phyloP scores from a whole-genome alignment of 176 grass and related monocot species.

The Cymbopogon citratus region DNA sequence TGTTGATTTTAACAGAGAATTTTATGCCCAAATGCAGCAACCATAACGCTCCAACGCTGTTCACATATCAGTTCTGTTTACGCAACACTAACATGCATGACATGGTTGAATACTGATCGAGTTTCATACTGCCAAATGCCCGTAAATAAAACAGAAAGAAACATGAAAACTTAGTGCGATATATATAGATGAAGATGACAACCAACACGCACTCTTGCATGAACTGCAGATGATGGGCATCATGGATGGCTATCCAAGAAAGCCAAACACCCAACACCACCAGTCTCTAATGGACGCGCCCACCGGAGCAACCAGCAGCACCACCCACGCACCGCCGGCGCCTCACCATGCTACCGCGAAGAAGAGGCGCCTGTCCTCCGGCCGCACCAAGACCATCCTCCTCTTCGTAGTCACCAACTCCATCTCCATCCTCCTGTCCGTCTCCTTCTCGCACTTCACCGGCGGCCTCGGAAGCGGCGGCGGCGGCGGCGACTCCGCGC shows the following conservation, averaged over 20 bases:
- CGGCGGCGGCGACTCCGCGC: background rate
- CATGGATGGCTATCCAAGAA: slow-evolving; percentile 30
- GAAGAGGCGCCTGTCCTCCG: background rate
- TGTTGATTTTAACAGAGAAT: background rate
- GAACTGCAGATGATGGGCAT: slow-evolving; percentile 12
- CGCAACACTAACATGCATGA: background rate
- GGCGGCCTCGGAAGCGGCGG: background rate
- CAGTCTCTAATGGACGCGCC: background rate
- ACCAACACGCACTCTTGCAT: background rate
- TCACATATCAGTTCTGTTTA: background rate
- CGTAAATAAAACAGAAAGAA: background rate
- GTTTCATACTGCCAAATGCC: background rate
- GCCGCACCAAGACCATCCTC: background rate
- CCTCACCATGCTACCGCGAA: background rate
- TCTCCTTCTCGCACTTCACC: background rate
- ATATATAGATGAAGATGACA: background rate
- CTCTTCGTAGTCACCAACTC: slow-evolving; percentile 30
- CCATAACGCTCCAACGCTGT: background rate
- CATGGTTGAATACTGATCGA: background rate
- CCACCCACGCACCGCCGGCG: background rate
- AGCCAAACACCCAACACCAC: background rate
- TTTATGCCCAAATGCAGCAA: background rate
- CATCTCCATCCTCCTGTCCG: slow-evolving; percentile 23
- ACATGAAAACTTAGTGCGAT: background rate
- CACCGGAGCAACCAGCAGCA: background rate